Conservation (phyloP, 1,139 yeast species). For the Sugiyamaella grinbergsii region DNA sequence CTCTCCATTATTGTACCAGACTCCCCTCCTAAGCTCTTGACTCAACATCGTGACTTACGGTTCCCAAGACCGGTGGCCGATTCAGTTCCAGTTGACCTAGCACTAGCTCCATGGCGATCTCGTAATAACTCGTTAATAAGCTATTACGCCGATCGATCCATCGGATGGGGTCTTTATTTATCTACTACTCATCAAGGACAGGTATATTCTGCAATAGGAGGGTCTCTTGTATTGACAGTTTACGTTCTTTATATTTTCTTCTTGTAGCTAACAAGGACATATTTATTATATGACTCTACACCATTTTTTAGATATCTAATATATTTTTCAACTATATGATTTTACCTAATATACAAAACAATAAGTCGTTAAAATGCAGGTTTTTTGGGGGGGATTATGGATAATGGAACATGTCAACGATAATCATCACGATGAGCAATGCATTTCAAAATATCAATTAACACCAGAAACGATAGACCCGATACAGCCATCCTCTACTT, state of each 20-base stretch:
- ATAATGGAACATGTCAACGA: background rate
- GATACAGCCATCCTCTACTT: constrained; percentile 44
- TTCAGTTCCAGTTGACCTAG: constrained; percentile 4
- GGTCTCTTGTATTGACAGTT: constrained; percentile 12
- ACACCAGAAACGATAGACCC: constrained; percentile 50
- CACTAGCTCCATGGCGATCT: constrained; percentile 11
- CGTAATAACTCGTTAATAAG: constrained; percentile 23
- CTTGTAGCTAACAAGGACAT: too few species aligned
- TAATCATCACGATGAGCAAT: background rate
- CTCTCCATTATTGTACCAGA: constrained; percentile 38
- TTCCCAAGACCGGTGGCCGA: constrained; percentile 2
- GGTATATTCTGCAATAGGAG: constrained; percentile 14
- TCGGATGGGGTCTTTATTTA: constrained; percentile 33
- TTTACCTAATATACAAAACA: background rate
- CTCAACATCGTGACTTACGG: constrained; percentile 1
- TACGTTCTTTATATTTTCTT: constrained; percentile 17
- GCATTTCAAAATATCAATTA: constrained; percentile 26
- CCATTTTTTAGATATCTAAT: too few species aligned
- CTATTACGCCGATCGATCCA: constrained; percentile 28
- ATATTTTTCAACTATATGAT: too few species aligned
- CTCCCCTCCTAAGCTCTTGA: constrained; percentile 22
- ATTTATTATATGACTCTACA: too few species aligned
- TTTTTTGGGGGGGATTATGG: too few species aligned
- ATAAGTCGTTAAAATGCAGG: background rate
- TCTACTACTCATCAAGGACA: constrained; percentile 29